Conservation (phyloP, 805 yeast genomes). For the Starmerella davenportii region DNA sequence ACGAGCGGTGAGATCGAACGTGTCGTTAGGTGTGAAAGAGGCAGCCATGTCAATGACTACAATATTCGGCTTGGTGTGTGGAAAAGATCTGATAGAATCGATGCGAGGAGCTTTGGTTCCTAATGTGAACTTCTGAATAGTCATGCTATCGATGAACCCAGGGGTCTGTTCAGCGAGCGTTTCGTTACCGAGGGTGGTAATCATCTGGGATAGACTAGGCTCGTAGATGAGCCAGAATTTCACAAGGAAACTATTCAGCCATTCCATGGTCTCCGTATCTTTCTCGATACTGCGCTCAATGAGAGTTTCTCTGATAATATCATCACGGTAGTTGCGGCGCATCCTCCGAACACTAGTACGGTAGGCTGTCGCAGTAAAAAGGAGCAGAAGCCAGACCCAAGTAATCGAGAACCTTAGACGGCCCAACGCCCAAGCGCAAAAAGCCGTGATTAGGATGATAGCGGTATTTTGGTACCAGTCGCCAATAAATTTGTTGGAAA, state of each 20-base stretch:
- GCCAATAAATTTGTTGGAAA: conserved; percentile 66
- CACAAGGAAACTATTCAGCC: conserved; percentile 78
- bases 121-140: conserved; percentile 75
- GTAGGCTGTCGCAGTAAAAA: conserved; percentile 49
- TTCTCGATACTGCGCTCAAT: conserved; percentile 54
- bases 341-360: conserved; percentile 70
- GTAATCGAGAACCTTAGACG: conserved; percentile 59
- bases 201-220: conserved; percentile 73
- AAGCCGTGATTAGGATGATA: conserved; percentile 44
- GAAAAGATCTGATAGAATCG: conserved; percentile 74
- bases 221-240: conserved; percentile 86
- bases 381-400: conserved; percentile 56
- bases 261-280: conserved; percentile 86
- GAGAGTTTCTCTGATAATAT: conserved; percentile 71
- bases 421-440: conserved; percentile 65
- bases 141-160: conserved; percentile 59
- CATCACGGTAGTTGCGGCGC: conserved; percentile 55
- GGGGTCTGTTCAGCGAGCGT: conserved; percentile 70
- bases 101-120: conserved; percentile 94
- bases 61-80: conserved; percentile 76
- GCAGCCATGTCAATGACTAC: conserved; percentile 97
- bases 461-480: conserved; percentile 95
- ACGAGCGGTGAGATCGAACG: conserved; percentile 66
- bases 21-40: conserved; percentile 81
- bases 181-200: conserved; percentile 71